Evolutionary conservation across 352 stramenopile species (phyloP).

Genomic region (Ophiocytium majus): DNA sequence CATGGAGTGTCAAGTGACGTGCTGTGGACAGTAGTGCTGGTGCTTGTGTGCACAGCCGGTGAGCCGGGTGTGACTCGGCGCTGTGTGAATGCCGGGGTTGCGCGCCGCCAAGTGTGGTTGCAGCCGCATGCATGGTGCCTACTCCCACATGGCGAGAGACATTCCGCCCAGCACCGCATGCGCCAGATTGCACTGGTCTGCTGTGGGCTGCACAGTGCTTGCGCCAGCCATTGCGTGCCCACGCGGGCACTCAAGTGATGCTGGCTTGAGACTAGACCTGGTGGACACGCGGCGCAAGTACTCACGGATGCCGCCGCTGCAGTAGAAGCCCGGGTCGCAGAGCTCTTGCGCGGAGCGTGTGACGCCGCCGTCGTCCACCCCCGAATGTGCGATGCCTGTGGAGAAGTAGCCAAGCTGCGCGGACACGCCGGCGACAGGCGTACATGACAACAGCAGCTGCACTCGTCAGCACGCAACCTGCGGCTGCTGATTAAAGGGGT

Average conservation of each 20-base stretch:
- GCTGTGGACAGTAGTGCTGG: neutral
- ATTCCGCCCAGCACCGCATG: too few relatives aligned
- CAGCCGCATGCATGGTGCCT: neutral
- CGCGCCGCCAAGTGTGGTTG: neutral
- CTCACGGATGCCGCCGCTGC: constrained; percentile 25
- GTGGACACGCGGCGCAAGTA: neutral
- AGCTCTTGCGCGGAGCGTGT: constrained; percentile 21
- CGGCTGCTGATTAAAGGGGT: too few relatives aligned
- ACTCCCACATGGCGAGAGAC: too few relatives aligned
- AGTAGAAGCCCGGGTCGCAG: constrained; percentile 56
- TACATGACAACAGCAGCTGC: neutral
- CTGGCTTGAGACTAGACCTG: neutral
- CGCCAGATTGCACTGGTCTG: neutral
- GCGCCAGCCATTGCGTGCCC: neutral
- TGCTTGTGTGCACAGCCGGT: neutral
- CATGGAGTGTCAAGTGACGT: neutral
- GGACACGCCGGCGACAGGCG: neutral
- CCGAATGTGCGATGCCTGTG: neutral
- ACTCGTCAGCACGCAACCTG: too few relatives aligned
- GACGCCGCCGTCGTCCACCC: neutral
- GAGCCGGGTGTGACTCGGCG: neutral
- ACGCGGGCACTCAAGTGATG: neutral
- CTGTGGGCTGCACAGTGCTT: neutral
- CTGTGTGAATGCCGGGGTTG: neutral
- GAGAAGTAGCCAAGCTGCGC: constrained; percentile 14